Conservation (phyloP, 345 rosid genomes). For the Eucalyptus polyanthemos region DNA sequence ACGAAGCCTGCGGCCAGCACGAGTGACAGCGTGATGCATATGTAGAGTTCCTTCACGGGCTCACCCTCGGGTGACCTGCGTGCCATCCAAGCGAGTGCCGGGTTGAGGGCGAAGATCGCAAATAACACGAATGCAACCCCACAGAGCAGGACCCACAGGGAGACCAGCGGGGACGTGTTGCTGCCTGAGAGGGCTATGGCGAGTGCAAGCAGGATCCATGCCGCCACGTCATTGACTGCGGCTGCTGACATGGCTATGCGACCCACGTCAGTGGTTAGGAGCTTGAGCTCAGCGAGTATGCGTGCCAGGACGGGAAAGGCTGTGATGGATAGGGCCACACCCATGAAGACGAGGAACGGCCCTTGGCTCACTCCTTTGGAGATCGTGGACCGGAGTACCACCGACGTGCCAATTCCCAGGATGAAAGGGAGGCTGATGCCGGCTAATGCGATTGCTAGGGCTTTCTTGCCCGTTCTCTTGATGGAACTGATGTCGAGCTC, state of each 20-base stretch:
- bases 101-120: constrained; percentile 1
- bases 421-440: constrained; percentile 63
- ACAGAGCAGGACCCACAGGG: constrained; percentile 28
- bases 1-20: constrained; percentile 20
- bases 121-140: constrained; percentile 15
- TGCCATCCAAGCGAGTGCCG: constrained; percentile 9
- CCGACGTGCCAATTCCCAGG: constrained; percentile 55
- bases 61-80: constrained; percentile 26
- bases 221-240: constrained; percentile 30
- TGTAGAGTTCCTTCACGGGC: constrained; percentile 30
- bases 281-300: constrained; percentile 36
- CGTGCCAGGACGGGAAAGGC: constrained; percentile 40
- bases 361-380: constrained; percentile 25
- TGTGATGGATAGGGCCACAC: constrained; percentile 35
- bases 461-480: constrained; percentile 47
- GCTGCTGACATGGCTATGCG: constrained; percentile 48
- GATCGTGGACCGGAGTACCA: constrained; percentile 41
- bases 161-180: constrained; percentile 8
- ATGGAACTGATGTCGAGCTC: constrained; percentile 58
- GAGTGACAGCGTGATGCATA: constrained; percentile 15
- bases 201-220: constrained; percentile 36
- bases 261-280: constrained; percentile 37
- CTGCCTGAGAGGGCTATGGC: constrained; percentile 25
- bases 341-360: constrained; percentile 46
- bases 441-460: constrained; percentile 44